Evolutionary conservation across 495 filamentous ascomycete species (phyloP).

Genomic region (Aspergillus biplanus): DNA sequence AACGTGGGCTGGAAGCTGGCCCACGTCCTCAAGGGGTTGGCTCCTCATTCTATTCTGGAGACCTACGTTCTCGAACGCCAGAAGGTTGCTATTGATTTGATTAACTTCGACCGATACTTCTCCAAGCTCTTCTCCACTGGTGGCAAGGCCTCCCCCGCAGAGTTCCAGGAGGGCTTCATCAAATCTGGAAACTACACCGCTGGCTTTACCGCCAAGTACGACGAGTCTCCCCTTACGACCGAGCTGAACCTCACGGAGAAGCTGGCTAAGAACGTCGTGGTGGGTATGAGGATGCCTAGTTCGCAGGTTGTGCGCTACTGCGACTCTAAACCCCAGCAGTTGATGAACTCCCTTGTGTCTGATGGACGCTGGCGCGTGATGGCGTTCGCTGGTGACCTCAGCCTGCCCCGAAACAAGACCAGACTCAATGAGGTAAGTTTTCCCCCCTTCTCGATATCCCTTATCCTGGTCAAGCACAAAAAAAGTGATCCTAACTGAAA

Average conservation of each 20-base stretch:
- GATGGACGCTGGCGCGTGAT: constrained; percentile 70
- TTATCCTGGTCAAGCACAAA: background rate
- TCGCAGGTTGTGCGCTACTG: constrained; percentile 63
- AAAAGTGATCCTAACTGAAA: constrained; percentile 1
- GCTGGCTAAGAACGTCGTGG: constrained; percentile 49
- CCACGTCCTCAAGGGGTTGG: constrained; percentile 61
- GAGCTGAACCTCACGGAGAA: constrained; percentile 29
- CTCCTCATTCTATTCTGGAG: constrained; percentile 58
- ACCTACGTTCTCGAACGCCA: constrained; percentile 73
- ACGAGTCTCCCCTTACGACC: constrained; percentile 50
- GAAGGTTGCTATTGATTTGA: constrained; percentile 69
- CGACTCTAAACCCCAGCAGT: constrained; percentile 61
- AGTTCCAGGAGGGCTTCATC: constrained; percentile 63
- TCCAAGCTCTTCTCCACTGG: constrained; percentile 61
- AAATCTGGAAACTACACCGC: constrained; percentile 66
- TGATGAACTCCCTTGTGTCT: constrained; percentile 47
- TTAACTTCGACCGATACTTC: constrained; percentile 73
- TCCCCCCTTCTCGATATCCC: background rate
- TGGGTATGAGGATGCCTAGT: constrained; percentile 62
- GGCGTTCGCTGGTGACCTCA: constrained; percentile 56
- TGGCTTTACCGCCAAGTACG: constrained; percentile 63
- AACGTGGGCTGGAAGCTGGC: constrained; percentile 86
- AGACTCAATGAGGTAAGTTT: constrained; percentile 50
- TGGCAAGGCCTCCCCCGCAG: constrained; percentile 36
- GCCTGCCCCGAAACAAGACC: constrained; percentile 33